Evolutionary conservation across 2,329 filamentous ascomycete genomes (phyloP), one percentile per base, ranked within the genome.

Genomic region (Basipetospora chlamydospora): DNA sequence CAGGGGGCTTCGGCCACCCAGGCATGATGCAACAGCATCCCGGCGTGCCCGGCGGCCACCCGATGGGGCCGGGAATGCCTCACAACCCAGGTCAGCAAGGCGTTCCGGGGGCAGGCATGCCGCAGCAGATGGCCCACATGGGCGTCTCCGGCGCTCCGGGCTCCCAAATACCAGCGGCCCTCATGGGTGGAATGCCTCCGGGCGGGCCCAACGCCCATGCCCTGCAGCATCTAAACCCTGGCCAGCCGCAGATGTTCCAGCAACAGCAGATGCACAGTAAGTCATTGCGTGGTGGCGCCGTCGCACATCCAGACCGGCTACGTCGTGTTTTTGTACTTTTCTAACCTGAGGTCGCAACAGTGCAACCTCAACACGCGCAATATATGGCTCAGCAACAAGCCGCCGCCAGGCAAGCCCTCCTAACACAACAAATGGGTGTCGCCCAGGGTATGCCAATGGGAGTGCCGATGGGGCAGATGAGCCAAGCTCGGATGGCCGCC

Each of bases 131-230:
- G 47, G 59, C 58, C 25, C 78, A 81, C 47, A 80, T 82, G 61
- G 76, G 71, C 42, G 80, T 80, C 20, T 81, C 80, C 40, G 39
- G 39, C 11, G 79, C 73, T 25, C 78, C 80, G 15, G 76, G 74
- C 45, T 73, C 70, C 42, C 79, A 82, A 52, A 77, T 83, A 45
- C 82, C 75, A 52, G 77, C 81, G 48, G 72, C 75, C 39, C 72
- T 86, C 67, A 84, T 87, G 79, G 71, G 63, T 44, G 77, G 71
- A 40, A 83, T 87, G 74, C 79, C 80, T 43, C 78, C 77, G 21
- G 63, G 60, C 44, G 69, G 64, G 37, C 72, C 72, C 40, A 80
- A 74, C 56, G 69, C 72, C 41, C 80, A 84, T 57, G 77, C 77
- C 13, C 59, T 86, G 47, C 77, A 79, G 50, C 81, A 87, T 51